Evolutionary conservation across 1,139 yeast species (phyloP), one percentile per base, ranked within the genome.

Genomic region (Geotrichum macrosporum): DNA sequence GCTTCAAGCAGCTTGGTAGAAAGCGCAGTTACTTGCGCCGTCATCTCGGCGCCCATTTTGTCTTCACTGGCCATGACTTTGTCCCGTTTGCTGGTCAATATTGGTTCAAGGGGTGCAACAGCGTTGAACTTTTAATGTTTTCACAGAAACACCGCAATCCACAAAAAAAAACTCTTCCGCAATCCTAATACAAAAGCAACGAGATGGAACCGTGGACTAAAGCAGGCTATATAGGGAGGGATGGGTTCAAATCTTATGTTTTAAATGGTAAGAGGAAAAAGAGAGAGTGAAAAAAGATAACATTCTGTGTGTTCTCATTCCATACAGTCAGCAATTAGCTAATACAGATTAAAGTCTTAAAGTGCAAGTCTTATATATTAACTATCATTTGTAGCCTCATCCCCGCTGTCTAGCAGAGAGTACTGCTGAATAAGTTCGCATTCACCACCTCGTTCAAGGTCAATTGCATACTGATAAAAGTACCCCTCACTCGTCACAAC

Each of bases 401-500:
- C 41, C 3, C 34, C 24, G 12, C 16, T 27, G 36, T 59, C 61
- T 13, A 57, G 44, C 34, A 65, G 48, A 12, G 83, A 75, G 61
- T 78, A 81, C 61, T 85, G 95, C 53, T 81, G 79, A 44, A 86
- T 69, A 48, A 87, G 68, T 35, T 84, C 80, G 66, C 98, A 89
- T 61, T 92, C 97, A 4, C 97, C 97, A 2, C 97, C 97, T 48
- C 92, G 69, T 53, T 82, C 94, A 0, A 94, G 82, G 60, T 89
- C 95, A 50, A 92, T 71, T 0, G 88, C 87, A 64, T 86, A 92
- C 48, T 83, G 88, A 63, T 84, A 87, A 58, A 85, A 84, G 53
- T 76, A 76, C 0, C 98, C 98, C 51, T 86, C 95, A 0, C 94
- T 78, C 0, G 96, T 86, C 4, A 88, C 84, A 16, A 89, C 96